Conservation (phyloP, 257 asterid species). For the Nicotiana benthamiana region DNA sequence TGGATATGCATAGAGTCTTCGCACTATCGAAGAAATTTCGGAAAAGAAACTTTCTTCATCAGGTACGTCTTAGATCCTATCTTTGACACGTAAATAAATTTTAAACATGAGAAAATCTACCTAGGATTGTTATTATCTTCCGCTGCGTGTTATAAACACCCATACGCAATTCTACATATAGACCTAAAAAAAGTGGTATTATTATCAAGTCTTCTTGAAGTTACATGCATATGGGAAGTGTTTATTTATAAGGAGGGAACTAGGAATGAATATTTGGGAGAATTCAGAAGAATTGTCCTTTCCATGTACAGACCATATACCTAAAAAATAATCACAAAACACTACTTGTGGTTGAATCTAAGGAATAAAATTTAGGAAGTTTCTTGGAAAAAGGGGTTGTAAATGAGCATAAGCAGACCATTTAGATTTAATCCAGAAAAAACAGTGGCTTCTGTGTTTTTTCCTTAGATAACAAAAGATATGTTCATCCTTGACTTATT, state of each 20-base stretch:
- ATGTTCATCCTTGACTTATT: neutral
- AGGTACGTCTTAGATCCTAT: too few species aligned
- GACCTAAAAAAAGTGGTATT: neutral
- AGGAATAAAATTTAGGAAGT: neutral
- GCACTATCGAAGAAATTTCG: too few species aligned
- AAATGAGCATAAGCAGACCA: neutral
- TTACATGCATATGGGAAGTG: neutral
- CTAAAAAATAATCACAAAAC: neutral
- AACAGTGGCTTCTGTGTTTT: neutral
- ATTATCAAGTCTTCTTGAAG: neutral
- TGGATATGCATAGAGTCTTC: too few species aligned
- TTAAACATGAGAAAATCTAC: too few species aligned
- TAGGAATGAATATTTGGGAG: neutral
- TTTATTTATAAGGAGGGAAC: neutral
- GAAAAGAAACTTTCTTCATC: too few species aligned
- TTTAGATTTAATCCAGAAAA: neutral
- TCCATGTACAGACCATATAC: slow-evolving; percentile 2
- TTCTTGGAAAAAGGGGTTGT: neutral
- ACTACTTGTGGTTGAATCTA: neutral
- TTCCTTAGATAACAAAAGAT: neutral
- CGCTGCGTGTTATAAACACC: too few species aligned
- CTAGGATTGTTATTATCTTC: too few species aligned
- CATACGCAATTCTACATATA: too few species aligned
- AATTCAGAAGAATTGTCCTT: neutral
- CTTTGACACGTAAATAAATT: too few species aligned